Base-by-base conservation (phyloP, 768 basidiomycete genomes). In the Chalciporus chontae region DNA sequence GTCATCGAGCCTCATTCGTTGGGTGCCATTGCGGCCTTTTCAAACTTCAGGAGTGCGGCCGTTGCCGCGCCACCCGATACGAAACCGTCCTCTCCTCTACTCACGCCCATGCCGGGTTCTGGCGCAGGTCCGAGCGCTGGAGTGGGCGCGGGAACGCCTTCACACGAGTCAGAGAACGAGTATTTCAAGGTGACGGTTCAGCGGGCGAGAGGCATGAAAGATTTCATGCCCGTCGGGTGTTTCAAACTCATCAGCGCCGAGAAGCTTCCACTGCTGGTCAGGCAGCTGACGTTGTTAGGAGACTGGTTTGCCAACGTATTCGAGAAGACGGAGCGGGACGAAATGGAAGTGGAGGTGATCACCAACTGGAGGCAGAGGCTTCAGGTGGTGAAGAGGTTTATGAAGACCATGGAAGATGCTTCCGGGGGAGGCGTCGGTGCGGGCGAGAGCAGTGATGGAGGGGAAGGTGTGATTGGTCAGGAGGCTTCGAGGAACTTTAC, bases 141-240 rank as follows among this genome's bases (percentile, higher is more conserved):
- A 8, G 15, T 21, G 13, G 41, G 56, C 17, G 38, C 54, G n/a
- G 51, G 47, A 23, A 46, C 48, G 2, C 47, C 50, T 19, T 3
- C 23, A 3, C 63, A 84, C 58, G 61, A 81, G 27, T 85, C 93
- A 62, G 91, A 95, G 69, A 88, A 89, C 68, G 93, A 97, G 66
- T 97, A 92, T 69, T 99, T 96, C 80, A 94, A 91, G 63, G 84
- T 98, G 52, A 90, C 84, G 13, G 78, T 98, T 15, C 96, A 98
- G 69, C 80, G 86, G 15, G 91, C 88, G 2, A 74, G 75, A 0
- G 90, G 92, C 37, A 96, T 98, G 87, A 85, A 91, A 10, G 94
- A 96, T 61, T 96, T 97, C 69, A 80, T 86, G 0, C 94, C 96
- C 0, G 76, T 97, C 24, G 94, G 94, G 10, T 82, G 85, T 59